Evolutionary conservation across 1,139 yeast genomes (phyloP).

Genomic region (Scheffersomyces quercinus): DNA sequence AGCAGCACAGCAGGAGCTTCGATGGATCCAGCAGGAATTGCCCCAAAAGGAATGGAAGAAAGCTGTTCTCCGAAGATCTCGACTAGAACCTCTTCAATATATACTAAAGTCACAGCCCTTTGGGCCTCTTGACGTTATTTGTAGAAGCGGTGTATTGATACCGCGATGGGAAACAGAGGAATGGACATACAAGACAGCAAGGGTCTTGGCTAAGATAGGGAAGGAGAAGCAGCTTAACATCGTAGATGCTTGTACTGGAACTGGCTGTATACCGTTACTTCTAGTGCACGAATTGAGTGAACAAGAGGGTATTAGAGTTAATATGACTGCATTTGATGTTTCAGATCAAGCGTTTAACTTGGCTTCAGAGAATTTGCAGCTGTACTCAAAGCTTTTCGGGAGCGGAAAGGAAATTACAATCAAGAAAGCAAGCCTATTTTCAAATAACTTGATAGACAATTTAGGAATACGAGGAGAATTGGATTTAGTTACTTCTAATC

Average conservation of each 20-base stretch:
- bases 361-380: constrained; percentile 44
- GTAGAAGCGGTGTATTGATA: constrained; percentile 69
- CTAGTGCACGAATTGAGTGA: constrained; percentile 35
- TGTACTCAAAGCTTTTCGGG: too few relatives aligned
- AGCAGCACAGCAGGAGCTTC: constrained; percentile 35
- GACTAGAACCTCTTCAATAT: constrained; percentile 74
- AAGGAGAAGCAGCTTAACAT: constrained; percentile 21
- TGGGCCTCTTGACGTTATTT: constrained; percentile 61
- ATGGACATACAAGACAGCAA: constrained; percentile 60
- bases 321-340: constrained; percentile 59
- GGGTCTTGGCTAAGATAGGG: constrained; percentile 1
- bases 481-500: constrained; percentile 75
- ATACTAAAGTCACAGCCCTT: constrained; percentile 86
- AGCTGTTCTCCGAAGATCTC: constrained; percentile 42
- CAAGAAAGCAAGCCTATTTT: too few relatives aligned
- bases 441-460: background rate
- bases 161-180: constrained; percentile 98
- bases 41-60: constrained; percentile 34
- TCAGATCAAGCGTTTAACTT: constrained; percentile 54
- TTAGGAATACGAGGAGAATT: background rate
- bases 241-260: constrained; percentile 84
- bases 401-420: constrained; percentile 3
- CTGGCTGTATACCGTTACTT: constrained; percentile 80
- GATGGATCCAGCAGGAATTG: constrained; percentile 44
- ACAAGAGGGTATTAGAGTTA: constrained; percentile 10